Base-by-base conservation (phyloP, 2,329 filamentous ascomycete genomes). In the Chaetoscypha palmicola region DNA sequence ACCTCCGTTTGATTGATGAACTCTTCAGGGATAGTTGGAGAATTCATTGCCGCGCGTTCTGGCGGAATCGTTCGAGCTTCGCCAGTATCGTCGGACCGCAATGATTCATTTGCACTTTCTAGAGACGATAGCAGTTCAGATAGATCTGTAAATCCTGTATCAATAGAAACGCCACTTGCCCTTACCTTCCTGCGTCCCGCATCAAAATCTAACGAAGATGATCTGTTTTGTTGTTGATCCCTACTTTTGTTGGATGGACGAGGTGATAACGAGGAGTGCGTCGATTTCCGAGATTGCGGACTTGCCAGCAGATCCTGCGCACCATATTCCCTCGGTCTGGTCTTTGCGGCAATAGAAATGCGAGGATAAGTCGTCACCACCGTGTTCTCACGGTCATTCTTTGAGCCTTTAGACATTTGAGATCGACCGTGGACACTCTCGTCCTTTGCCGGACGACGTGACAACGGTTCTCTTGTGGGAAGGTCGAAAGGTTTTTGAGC, bases 401-500 rank as follows among this genome's bases (percentile, higher is more conserved):
- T n/a, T 28, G 11, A 19, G 5, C 9, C 22, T 8, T 38, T 26
- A 28, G 24, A 7, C 7, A 12, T 7, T 28, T 28, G 24, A 7
- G 24, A 28, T 28, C 12, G 24, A 12, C 24, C 24, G 12, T 28
- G 12, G 24, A 28, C 24, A 9, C 19, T 16, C 10, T 34, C 32
- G n/a, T n/a, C 23, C 20, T 37, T 16, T 21, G 11, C 11, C 28
- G 17, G 16, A 21, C 12, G 16, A 12, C 14, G 11, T 19, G 38
- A 3, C 38, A 56, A 49, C 24, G 44, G 50, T 7, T 35, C 14
- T 8, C 43, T 47, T 19, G 48, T 24, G n/a, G 33, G 32, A 19
- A 58, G 48, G 4, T 51, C 51, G 43, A 59, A 58, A n/a, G 45
- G 53, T 43, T 53, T 54, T 22, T 56, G 51, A 14, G 55, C 56